Base-by-base conservation (phyloP, 495 filamentous ascomycete species). In the Filosporella fistucella region DNA sequence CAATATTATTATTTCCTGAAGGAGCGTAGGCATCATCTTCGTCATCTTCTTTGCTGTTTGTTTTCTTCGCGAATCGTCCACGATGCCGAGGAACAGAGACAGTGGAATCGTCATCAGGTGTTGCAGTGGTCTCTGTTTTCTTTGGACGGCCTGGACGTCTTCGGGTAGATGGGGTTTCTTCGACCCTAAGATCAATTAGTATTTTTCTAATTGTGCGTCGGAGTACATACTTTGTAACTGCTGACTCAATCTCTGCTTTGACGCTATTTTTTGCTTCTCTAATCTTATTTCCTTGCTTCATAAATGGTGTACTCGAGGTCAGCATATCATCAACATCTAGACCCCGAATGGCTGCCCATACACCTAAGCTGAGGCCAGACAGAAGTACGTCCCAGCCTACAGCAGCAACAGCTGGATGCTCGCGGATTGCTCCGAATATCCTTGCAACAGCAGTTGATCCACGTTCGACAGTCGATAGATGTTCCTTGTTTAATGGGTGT, bases 261-360 rank as follows among this genome's bases (percentile, higher is more conserved):
- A 47, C 13, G 14, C 42, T 51, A 8, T 35, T 16, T 12, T 46
- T 36, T 9, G 23, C 41, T 18, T 46, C 47, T 18, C 45, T 23
- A 26, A 38, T 42, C 20, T 62, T 54, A 8, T 41, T 47, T 4
- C 37, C 30, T 10, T 18, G 16, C 11, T 28, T 23, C 24, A 35
- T 41, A 26, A 51, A 43, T 20, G 17, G 33, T 14, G 42, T 39
- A 24, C 22, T 45, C 20, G 40, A 47, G 12, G 24, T 34, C 37
- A 60, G 52, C 49, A 80, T 71, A 41, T 66, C 60, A 23, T 59
- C 47, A 0, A 65, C 56, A 51, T 77, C 68, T 7, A 69, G 58
- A 10, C 70, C 66, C 11, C 76, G 62, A 5, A 72, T 62, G n/a
- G 70, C 73, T 8, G 69, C 65, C 77, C 77, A 81, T 0, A 72